phyloP scores from a whole-genome alignment of 1,139 yeast species.

The Meyerozyma elateridarum region DNA sequence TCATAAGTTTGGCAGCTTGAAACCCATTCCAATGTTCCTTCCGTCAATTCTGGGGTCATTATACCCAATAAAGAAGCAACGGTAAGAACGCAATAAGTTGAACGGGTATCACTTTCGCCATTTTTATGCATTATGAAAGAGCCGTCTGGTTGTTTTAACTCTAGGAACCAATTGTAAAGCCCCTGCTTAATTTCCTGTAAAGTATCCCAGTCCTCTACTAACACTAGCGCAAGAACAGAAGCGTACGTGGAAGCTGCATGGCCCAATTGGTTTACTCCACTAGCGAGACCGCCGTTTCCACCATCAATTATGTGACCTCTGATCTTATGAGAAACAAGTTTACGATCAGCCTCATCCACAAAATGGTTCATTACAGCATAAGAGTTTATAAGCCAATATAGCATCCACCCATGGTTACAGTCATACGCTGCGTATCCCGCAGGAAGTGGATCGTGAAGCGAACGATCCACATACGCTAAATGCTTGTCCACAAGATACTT shows the following conservation, averaged over 20 bases:
- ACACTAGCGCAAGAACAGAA: slow-evolving; percentile 57
- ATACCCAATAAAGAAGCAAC: slow-evolving; percentile 65
- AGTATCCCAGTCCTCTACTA: slow-evolving; percentile 41
- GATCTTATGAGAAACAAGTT: slow-evolving; percentile 22
- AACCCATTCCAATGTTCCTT: slow-evolving; percentile 59
- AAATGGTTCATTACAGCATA: slow-evolving; percentile 6
- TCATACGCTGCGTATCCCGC: slow-evolving; percentile 50
- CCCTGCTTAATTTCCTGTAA: slow-evolving; percentile 22
- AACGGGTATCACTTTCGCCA: slow-evolving; percentile 86
- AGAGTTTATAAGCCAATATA: slow-evolving; percentile 78
- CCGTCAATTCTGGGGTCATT: slow-evolving; percentile 55
- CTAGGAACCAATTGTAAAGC: slow-evolving; percentile 62
- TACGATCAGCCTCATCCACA: slow-evolving; percentile 7
- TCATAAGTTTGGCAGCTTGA: slow-evolving; percentile 79
- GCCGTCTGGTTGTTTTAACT: slow-evolving; percentile 65
- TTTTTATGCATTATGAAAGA: slow-evolving; percentile 67
- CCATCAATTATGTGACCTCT: slow-evolving; percentile 23
- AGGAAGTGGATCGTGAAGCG: slow-evolving; percentile 47
- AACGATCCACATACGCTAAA: slow-evolving; percentile 15
- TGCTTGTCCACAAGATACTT: slow-evolving; percentile 18
- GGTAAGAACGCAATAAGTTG: slow-evolving; percentile 82
- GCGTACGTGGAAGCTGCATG: slow-evolving; percentile 90
- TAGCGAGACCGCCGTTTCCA: slow-evolving; percentile 73
- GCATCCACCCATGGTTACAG: slow-evolving; percentile 88
- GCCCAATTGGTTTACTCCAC: slow-evolving; percentile 76